Evolutionary conservation across 2,329 filamentous ascomycete genomes (phyloP), one percentile per base, ranked within the genome.

Genomic region (Coniochaeta sp.): DNA sequence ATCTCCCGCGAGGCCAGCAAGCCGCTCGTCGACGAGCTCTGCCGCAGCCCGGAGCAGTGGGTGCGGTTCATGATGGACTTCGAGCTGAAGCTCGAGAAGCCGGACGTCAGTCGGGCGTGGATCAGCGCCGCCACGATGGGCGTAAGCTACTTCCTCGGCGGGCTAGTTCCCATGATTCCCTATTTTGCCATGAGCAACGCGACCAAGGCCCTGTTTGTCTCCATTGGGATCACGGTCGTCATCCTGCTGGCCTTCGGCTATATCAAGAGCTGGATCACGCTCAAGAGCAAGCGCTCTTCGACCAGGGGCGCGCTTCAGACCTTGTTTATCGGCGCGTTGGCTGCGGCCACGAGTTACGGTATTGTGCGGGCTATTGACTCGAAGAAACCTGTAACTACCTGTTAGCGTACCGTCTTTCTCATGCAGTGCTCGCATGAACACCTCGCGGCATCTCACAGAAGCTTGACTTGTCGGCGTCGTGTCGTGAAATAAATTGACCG

Each of bases 81-180:
- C 70, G 79, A 81, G 64, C 75, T 83, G 58, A 75, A 74, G 62
- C 74, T 82, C 50, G 74, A 78, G 62, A 74, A 79, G 65, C 75
- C 69, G 63, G 73, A 72, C 68, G 75, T 72, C 32, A 73, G 75
- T 67, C 68, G 75, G 63, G 72, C 83, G 66, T 70, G 79, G 71
- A 71, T 84, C 52, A 87, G 83, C 0, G 88, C 86, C 2, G 64
- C 86, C 28, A 89, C 85, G 9, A 88, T 91, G 66, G 85, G 87
- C 0, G 67, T 85, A 17, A 86, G 86, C 38, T 91, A 91, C 70
- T 86, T 90, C 58, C 71, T 90, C 24, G 88, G 88, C 22, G 88
- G 88, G 0, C 76, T 90, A 59, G 81, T 90, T n/a, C 88, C 88
- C 16, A 79, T 90, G 66, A 72, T 89, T 47, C 88, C 88, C 0